A percentile compares a stretch with the other conserved stretches of the same genome.
These are phyloP conservation scores for Neurospora sp. DNA, from an alignment of 495 filamentous ascomycete species.

Conservation along the genomic window DNA sequence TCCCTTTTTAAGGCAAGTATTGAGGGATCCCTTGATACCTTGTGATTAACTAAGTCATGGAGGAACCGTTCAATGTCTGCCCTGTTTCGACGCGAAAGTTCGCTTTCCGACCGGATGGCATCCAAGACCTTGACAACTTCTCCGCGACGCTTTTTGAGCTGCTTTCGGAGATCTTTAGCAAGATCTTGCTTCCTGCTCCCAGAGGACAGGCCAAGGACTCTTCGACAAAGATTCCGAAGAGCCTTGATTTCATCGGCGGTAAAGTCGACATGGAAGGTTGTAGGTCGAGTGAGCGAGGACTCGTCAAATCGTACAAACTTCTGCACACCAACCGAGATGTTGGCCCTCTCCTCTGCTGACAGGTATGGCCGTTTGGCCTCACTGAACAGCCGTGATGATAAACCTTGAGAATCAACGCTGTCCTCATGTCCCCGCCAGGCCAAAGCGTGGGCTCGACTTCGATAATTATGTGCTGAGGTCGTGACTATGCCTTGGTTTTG, in stretches of 20 bases:
- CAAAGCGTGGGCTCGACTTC: conserved; percentile 4
- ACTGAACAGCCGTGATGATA: conserved; percentile 2
- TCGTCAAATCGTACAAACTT: conserved; percentile 5
- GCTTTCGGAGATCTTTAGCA: conserved; percentile 17
- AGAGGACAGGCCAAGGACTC: not conserved
- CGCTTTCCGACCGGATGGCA: not conserved
- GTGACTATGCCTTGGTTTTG: conserved; percentile 4
- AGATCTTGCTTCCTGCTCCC: not conserved
- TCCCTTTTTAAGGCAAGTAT: conserved; percentile 21
- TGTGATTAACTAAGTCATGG: conserved; percentile 17
- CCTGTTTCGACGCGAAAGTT: conserved; percentile 5
- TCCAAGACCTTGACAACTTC: not conserved
- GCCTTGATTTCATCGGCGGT: conserved; percentile 42
- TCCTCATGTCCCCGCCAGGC: conserved; percentile 3
- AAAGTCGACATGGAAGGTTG: conserved; percentile 33
- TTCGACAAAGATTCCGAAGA: not conserved
- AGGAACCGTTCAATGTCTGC: conserved; percentile 27
- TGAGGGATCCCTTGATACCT: conserved; percentile 3
- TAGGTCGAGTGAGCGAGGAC: not conserved
- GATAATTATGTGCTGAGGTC: conserved; percentile 10
- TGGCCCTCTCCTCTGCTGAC: conserved; percentile 12
- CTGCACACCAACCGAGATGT: conserved; percentile 9
- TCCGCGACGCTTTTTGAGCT: conserved; percentile 3
- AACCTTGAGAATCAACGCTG: not conserved
- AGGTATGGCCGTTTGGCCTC: conserved; percentile 22